phyloP scores from a whole-genome alignment of 768 basidiomycete species.

The Baorangia bicolor region DNA sequence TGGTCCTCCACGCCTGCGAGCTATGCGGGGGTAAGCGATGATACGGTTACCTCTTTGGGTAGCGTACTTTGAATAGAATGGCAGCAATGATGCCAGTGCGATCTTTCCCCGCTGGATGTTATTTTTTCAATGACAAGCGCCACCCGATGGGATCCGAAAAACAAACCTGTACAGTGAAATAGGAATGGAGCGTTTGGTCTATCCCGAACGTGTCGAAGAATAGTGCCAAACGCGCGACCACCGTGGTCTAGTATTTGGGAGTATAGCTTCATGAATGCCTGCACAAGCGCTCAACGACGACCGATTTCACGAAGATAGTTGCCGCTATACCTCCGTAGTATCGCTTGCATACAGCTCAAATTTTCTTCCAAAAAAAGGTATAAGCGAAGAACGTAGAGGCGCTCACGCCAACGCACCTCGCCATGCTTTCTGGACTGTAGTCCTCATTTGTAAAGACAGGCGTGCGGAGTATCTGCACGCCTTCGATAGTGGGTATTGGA shows the following conservation, averaged over 20 bases:
- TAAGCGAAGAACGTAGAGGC: neutral
- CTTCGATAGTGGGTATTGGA: conserved; percentile 62
- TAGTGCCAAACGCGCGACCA: conserved; percentile 62
- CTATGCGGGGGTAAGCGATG: conserved; percentile 35
- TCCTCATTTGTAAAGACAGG: conserved; percentile 72
- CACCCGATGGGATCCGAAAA: neutral
- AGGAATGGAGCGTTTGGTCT: conserved; percentile 60
- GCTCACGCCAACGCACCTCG: conserved; percentile 59
- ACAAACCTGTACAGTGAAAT: conserved; percentile 74
- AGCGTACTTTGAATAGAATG: conserved; percentile 61
- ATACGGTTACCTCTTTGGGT: neutral
- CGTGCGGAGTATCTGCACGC: conserved; percentile 55
- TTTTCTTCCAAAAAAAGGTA: conserved; percentile 21
- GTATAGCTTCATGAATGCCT: conserved; percentile 83
- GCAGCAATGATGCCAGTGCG: conserved; percentile 77
- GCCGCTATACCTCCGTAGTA: conserved; percentile 63
- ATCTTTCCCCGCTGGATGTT: conserved; percentile 68
- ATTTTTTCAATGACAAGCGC: neutral
- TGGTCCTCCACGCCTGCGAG: conserved; percentile 71
- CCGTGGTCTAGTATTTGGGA: conserved; percentile 79
- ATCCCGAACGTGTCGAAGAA: conserved; percentile 74
- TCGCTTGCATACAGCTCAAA: conserved; percentile 74
- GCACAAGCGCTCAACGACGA: neutral
- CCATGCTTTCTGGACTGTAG: conserved; percentile 82
- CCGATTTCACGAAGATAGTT: neutral